Percentiles rank a stretch among this genome's conserved stretches.
phyloP scores from a whole-genome alignment of 2,329 filamentous ascomycete species.

The Orbilia blumenaviensis region DNA sequence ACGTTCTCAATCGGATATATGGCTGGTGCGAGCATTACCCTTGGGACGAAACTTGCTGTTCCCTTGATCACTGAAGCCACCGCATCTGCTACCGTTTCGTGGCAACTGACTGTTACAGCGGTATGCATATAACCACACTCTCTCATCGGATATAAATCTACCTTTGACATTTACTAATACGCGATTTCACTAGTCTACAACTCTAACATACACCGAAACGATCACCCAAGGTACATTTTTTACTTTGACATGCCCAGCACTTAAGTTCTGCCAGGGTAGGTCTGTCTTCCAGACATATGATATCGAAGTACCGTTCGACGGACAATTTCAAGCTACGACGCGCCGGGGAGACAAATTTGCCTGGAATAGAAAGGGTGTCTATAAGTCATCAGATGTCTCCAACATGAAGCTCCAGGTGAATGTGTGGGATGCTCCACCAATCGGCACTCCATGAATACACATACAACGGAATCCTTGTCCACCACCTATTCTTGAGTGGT shows the following conservation, averaged over 20 bases:
- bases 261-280: slow-evolving; percentile 36
- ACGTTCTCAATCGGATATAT: slow-evolving; percentile 20
- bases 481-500: no score
- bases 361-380: slow-evolving; percentile 40
- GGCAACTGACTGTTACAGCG: slow-evolving; percentile 30
- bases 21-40: slow-evolving; percentile 22
- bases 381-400: slow-evolving; percentile 41
- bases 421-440: slow-evolving; percentile 20
- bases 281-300: slow-evolving; percentile 48
- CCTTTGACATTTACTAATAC: background rate
- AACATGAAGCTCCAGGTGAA: slow-evolving; percentile 50
- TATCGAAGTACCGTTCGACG: slow-evolving; percentile 34
- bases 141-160: background rate
- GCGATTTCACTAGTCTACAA: slow-evolving; percentile 20
- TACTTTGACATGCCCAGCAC: slow-evolving; percentile 26
- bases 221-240: slow-evolving; percentile 32
- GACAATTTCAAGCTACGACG: slow-evolving; percentile 34
- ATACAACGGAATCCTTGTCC: no score
- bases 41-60: slow-evolving; percentile 15
- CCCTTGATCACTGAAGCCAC: slow-evolving; percentile 20
- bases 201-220: slow-evolving; percentile 31
- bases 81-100: slow-evolving; percentile 12
- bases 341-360: slow-evolving; percentile 34
- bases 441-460: no score
- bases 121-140: slow-evolving; percentile 5